phyloP scores from a whole-genome alignment of 805 yeast genomes.

The Metschnikowia henanensis region DNA sequence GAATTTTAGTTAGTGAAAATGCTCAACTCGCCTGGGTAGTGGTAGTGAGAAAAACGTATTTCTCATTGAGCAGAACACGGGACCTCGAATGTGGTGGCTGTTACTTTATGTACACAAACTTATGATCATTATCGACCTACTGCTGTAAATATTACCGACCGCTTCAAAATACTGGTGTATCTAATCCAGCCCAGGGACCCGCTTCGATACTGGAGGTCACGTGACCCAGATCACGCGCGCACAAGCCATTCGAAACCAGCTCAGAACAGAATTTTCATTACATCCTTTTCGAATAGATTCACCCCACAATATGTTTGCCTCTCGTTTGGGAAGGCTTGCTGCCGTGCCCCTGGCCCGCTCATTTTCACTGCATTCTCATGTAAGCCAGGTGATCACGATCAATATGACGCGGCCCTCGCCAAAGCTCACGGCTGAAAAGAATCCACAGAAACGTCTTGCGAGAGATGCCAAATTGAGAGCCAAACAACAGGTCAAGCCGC shows the following conservation, averaged over 20 bases:
- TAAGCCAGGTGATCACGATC: constrained; percentile 2
- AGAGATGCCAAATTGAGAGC: constrained; percentile 15
- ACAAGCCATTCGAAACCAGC: neutral
- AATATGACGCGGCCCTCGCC: constrained; percentile 18
- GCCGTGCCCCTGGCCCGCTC: constrained; percentile 7
- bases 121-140: no score
- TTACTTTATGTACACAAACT: no score
- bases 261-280: neutral
- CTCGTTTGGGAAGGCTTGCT: constrained; percentile 1
- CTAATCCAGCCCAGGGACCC: no score
- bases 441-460: constrained; percentile 16
- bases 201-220: no score
- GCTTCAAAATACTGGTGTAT: no score
- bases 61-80: no score
- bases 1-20: no score
- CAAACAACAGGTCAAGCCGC: constrained; percentile 32
- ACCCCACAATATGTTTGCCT: constrained; percentile 7
- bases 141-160: no score
- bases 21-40: no score
- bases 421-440: constrained; percentile 16
- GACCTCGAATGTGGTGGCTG: no score
- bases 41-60: no score
- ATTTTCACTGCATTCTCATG: constrained; percentile 4
- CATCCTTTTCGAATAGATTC: neutral
- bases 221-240: neutral